Evolutionary conservation across 2,329 filamentous ascomycete genomes (phyloP).

Genomic region (Penicillium sp.): DNA sequence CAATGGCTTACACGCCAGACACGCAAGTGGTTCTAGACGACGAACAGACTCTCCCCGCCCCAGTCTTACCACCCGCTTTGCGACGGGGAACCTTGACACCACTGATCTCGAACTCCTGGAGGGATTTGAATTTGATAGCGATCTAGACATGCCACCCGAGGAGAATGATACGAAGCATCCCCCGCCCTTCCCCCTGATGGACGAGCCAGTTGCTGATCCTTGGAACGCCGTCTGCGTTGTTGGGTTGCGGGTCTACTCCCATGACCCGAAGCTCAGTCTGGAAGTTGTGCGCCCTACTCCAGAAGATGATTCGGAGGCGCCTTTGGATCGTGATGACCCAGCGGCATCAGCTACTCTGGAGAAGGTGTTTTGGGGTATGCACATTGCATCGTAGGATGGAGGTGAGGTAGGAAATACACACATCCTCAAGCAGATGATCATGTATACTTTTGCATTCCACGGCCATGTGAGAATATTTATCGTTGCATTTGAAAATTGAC

Average conservation of each 20-base stretch:
- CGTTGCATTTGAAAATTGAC: no score
- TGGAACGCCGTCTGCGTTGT: constrained; percentile 60
- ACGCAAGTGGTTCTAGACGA: constrained; percentile 10
- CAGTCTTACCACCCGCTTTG: constrained; percentile 24
- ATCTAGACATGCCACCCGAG: constrained; percentile 38
- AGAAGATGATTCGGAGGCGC: constrained; percentile 36
- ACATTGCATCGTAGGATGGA: background rate
- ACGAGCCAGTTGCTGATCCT: constrained; percentile 32
- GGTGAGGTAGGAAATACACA: no score
- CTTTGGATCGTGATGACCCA: constrained; percentile 42
- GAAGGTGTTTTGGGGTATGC: constrained; percentile 17
- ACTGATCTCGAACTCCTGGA: constrained; percentile 35
- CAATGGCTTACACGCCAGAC: constrained; percentile 20
- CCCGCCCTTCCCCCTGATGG: background rate
- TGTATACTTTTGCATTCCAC: no score
- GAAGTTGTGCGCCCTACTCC: constrained; percentile 46
- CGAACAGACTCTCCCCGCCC: constrained; percentile 18
- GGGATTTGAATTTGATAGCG: constrained; percentile 41
- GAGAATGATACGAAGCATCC: constrained; percentile 16
- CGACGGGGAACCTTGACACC: constrained; percentile 17
- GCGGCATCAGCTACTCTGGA: constrained; percentile 31
- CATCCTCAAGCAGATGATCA: no score
- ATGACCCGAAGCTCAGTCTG: constrained; percentile 47
- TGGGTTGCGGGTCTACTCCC: constrained; percentile 53
- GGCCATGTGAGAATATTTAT: background rate